Evolutionary conservation across 352 stramenopile species (phyloP).

Genomic region (Stramenopiles sp.): DNA sequence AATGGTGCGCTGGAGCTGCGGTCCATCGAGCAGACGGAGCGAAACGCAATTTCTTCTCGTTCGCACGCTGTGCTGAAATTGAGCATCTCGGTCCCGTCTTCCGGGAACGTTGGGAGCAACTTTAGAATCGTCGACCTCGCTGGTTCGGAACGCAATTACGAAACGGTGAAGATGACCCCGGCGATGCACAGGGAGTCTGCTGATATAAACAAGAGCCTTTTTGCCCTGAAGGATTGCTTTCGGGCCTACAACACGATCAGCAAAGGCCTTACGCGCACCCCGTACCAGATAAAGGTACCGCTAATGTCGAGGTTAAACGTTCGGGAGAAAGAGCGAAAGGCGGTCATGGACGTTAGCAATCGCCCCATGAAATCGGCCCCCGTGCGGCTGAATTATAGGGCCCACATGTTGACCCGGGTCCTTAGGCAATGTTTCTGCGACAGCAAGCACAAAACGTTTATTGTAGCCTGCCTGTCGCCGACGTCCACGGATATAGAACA

Average conservation of each 20-base stretch:
- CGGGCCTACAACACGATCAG: slow-evolving; percentile 18
- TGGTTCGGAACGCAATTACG: slow-evolving; percentile 30
- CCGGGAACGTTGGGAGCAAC: not conserved
- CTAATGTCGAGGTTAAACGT: not conserved
- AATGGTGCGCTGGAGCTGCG: not conserved
- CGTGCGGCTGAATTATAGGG: slow-evolving; percentile 22
- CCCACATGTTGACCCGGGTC: slow-evolving; percentile 24
- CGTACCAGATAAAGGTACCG: not conserved
- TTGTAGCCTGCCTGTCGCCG: slow-evolving; percentile 27
- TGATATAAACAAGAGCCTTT: slow-evolving; percentile 29
- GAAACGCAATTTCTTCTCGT: slow-evolving; percentile 23
- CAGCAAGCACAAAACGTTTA: slow-evolving; percentile 14
- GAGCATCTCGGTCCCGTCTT: slow-evolving; percentile 9
- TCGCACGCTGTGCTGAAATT: slow-evolving; percentile 26
- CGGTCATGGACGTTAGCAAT: not conserved
- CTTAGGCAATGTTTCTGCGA: slow-evolving; percentile 23
- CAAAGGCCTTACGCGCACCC: not conserved
- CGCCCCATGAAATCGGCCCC: not conserved
- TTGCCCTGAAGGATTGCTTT: slow-evolving; percentile 33
- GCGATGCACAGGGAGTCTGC: slow-evolving; percentile 25
- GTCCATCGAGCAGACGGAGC: slow-evolving; percentile 16
- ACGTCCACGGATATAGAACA: slow-evolving; percentile 25
- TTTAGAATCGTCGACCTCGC: slow-evolving; percentile 29
- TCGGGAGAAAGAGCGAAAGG: not conserved
- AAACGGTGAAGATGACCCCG: slow-evolving; percentile 24